These are phyloP conservation scores for Trypanosoma rangeli DNA, from an alignment of 208 protist genomes.

Conservation along the genomic window DNA sequence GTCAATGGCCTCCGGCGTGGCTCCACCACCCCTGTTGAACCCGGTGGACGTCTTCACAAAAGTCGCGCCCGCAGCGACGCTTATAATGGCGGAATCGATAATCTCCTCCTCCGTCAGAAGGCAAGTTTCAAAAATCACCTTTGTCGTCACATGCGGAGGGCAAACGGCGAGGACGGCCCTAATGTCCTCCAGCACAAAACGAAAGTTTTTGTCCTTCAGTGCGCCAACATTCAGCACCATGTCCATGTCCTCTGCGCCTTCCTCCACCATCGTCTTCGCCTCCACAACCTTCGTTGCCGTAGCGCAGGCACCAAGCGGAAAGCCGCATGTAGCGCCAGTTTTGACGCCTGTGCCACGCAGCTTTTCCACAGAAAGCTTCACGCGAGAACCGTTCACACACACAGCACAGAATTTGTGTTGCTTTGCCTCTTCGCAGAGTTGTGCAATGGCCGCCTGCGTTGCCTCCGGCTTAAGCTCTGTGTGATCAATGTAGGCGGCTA, in stretches of 20 bases:
- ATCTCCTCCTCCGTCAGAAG: conserved; percentile 88
- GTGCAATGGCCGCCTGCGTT: conserved; percentile 39
- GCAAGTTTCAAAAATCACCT: conserved; percentile 95
- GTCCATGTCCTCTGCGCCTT: conserved; percentile 93
- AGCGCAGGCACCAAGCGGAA: conserved; percentile 91
- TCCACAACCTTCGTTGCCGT: conserved; percentile 85
- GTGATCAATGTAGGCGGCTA: conserved; percentile 90
- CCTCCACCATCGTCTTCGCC: conserved; percentile 48
- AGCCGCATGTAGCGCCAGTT: conserved; percentile 82
- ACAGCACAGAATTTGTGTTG: conserved; percentile 87
- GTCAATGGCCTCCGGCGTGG: conserved; percentile 83
- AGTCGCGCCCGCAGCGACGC: conserved; percentile 76
- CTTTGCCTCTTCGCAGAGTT: conserved; percentile 90
- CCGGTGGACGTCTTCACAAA: conserved; percentile 97
- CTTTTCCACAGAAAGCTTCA: conserved; percentile 41
- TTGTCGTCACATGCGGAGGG: conserved; percentile 38
- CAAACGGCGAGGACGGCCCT: conserved; percentile 60
- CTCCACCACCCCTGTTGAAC: conserved; percentile 83
- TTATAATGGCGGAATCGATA: conserved; percentile 88
- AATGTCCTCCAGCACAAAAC: conserved; percentile 88
- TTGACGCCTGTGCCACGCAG: conserved; percentile 53
- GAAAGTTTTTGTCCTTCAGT: conserved; percentile 85
- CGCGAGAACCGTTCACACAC: conserved; percentile 91
- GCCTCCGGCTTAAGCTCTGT: conserved; percentile 90
- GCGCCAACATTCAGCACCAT: conserved; percentile 94